A percentile compares a stretch with the other conserved stretches of the same genome.
These are phyloP conservation scores for Cinnamomum micranthum DNA, from an alignment of 164 flowering plant species.

Conservation along the genomic window DNA sequence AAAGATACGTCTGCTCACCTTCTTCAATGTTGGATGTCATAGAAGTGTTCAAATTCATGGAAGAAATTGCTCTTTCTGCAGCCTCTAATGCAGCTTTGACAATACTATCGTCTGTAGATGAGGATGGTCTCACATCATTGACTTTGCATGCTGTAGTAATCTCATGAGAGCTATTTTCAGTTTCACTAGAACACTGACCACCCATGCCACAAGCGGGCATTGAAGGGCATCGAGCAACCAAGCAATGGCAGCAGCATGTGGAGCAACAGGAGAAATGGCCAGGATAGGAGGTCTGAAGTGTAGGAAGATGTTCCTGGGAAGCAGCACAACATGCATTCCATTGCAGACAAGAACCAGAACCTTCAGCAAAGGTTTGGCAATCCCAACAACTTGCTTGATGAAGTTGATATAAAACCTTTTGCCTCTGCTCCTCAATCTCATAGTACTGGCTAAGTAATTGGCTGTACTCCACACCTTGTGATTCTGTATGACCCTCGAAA, in stretches of 20 bases:
- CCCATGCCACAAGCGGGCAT: slow-evolving; percentile 28
- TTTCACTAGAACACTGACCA: slow-evolving; percentile 21
- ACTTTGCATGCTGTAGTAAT: slow-evolving; percentile 2
- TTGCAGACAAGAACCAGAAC: slow-evolving; percentile 21
- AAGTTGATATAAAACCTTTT: slow-evolving; percentile 49
- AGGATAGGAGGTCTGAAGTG: slow-evolving; percentile 24
- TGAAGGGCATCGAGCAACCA: slow-evolving; percentile 31
- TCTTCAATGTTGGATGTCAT: slow-evolving; percentile 18
- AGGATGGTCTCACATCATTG: slow-evolving; percentile 7
- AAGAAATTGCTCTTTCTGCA: slow-evolving; percentile 57
- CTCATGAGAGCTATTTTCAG: slow-evolving; percentile 14
- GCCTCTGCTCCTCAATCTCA: slow-evolving; percentile 74
- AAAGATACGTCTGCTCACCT: slow-evolving; percentile 19
- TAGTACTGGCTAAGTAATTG: slow-evolving; percentile 51
- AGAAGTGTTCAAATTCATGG: slow-evolving; percentile 26
- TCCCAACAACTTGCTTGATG: slow-evolving; percentile 45
- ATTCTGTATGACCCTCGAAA: slow-evolving; percentile 9
- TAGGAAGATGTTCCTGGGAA: slow-evolving; percentile 27
- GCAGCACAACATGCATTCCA: slow-evolving; percentile 21
- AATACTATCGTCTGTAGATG: slow-evolving; percentile 25
- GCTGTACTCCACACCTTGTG: slow-evolving; percentile 43
- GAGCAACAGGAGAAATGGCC: slow-evolving; percentile 17
- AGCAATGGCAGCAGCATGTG: slow-evolving; percentile 33
- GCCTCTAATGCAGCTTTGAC: slow-evolving; percentile 51
- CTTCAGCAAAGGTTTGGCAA: slow-evolving; percentile 28